phyloP scores from a whole-genome alignment of 352 stramenopile species.

The Phytophthora ramorum region DNA sequence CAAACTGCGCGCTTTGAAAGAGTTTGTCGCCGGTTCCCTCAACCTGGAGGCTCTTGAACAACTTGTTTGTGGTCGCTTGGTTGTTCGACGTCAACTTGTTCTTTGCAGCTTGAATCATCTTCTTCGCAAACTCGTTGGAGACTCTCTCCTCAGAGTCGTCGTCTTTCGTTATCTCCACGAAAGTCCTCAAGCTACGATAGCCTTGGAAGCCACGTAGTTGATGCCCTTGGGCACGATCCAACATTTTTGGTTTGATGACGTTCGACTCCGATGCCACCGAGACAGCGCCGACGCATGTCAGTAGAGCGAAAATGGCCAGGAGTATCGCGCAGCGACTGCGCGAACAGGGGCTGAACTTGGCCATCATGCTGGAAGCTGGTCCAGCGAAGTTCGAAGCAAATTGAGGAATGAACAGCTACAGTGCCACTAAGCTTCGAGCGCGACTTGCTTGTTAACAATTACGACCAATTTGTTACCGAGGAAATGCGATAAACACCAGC shows the following conservation, averaged over 20 bases:
- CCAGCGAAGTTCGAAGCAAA: not conserved
- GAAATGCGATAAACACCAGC: no score
- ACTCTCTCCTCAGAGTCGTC: not conserved
- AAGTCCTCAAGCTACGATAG: not conserved
- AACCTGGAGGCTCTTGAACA: not conserved
- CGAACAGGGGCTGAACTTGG: not conserved
- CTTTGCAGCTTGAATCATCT: not conserved
- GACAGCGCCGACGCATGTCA: not conserved
- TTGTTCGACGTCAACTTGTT: not conserved
- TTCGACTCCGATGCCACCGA: not conserved
- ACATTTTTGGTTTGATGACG: not conserved
- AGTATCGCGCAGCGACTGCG: not conserved
- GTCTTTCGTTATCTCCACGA: not conserved
- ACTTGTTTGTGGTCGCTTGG: not conserved
- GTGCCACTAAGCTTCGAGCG: no score
- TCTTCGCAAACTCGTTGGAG: not conserved
- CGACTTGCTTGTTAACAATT: no score
- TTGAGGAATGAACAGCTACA: not conserved
- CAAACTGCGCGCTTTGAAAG: not conserved
- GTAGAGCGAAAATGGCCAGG: not conserved
- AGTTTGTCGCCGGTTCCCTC: not conserved
- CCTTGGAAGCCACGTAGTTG: not conserved
- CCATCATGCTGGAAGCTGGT: not conserved
- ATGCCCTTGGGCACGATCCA: no score
- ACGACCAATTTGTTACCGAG: no score